These are phyloP conservation scores for Talaromyces sp. DNA, from an alignment of 2,329 filamentous ascomycete genomes.

Conservation along the genomic window DNA sequence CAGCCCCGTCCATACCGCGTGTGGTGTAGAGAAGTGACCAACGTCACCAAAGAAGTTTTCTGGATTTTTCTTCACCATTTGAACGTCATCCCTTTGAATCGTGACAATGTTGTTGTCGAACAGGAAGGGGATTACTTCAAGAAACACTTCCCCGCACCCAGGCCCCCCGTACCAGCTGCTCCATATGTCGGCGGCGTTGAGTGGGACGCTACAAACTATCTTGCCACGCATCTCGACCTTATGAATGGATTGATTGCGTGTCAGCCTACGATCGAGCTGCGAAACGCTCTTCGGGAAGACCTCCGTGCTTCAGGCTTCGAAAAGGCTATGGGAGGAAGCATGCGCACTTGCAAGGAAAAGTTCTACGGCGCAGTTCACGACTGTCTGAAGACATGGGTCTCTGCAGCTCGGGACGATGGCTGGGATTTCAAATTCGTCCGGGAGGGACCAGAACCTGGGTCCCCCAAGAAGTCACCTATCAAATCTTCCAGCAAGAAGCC, in stretches of 20 bases:
- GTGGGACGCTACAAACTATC: slow-evolving; percentile 97
- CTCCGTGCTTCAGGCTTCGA: slow-evolving; percentile 85
- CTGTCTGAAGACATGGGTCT: slow-evolving; percentile 83
- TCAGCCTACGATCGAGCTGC: slow-evolving; percentile 64
- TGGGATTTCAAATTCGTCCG: slow-evolving; percentile 82
- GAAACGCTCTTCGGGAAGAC: slow-evolving; percentile 74
- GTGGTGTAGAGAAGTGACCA: slow-evolving; percentile 89
- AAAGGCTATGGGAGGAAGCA: slow-evolving; percentile 76
- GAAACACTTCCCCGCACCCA: slow-evolving; percentile 77
- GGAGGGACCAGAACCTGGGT: slow-evolving; percentile 43
- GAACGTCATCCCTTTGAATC: slow-evolving; percentile 67
- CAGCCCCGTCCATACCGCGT: slow-evolving; percentile 82
- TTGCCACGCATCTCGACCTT: slow-evolving; percentile 87
- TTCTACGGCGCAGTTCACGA: slow-evolving; percentile 93
- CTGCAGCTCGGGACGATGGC: slow-evolving; percentile 77
- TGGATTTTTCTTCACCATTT: slow-evolving; percentile 98
- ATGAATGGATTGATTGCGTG: slow-evolving; percentile 87
- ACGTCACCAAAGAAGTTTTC: slow-evolving; percentile 96
- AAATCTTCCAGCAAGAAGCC: slow-evolving; percentile 47
- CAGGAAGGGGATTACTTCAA: slow-evolving; percentile 33
- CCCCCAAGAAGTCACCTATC: slow-evolving; percentile 47
- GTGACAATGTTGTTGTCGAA: slow-evolving; percentile 29
- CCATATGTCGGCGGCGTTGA: slow-evolving; percentile 96
- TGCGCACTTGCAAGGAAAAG: slow-evolving; percentile 94
- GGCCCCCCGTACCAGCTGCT: slow-evolving; percentile 86